Percentiles rank a stretch among this genome's conserved stretches.
Conservation (phyloP, 2,329 filamentous ascomycete species). For the Chrysosporium keratinophilum region DNA sequence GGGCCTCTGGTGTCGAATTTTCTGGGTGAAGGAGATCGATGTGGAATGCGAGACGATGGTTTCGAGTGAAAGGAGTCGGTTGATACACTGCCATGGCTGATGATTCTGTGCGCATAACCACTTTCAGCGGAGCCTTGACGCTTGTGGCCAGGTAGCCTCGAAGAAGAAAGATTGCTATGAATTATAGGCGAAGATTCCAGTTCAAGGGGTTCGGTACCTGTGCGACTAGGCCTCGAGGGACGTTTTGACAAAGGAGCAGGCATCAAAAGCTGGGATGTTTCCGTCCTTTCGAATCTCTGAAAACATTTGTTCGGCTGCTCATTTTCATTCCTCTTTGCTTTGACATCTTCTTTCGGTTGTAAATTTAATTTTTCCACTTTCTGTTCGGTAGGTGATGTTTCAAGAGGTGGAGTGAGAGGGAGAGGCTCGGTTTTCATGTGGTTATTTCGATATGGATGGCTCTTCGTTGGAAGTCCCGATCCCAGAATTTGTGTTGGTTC, state of each 20-base stretch:
- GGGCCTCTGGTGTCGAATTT: background rate
- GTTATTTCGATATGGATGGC: background rate
- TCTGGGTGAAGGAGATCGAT: conserved; percentile 12
- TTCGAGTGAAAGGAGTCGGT: conserved; percentile 32
- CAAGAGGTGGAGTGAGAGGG: background rate
- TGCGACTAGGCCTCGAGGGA: conserved; percentile 56
- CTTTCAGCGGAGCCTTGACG: conserved; percentile 40
- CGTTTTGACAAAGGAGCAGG: conserved; percentile 17
- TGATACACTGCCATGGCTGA: conserved; percentile 26
- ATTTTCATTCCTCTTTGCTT: background rate
- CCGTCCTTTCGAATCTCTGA: conserved; percentile 12
- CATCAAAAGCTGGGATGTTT: conserved; percentile 21
- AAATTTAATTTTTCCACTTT: background rate
- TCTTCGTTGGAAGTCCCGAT: conserved; percentile 29
- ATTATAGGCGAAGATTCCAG: conserved; percentile 45
- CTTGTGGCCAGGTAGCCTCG: conserved; percentile 41
- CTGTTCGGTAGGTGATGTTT: background rate
- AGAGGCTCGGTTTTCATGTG: background rate
- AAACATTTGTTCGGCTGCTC: conserved; percentile 28
- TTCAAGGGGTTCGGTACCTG: conserved; percentile 55
- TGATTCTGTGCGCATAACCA: conserved; percentile 24
- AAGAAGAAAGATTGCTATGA: conserved; percentile 45
- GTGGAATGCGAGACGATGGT: conserved; percentile 24
- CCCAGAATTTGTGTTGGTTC: conserved; percentile 1
- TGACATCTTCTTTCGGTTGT: background rate